phyloP scores from a whole-genome alignment of 495 filamentous ascomycete genomes.

The Hypomontagnella submonticulosa region DNA sequence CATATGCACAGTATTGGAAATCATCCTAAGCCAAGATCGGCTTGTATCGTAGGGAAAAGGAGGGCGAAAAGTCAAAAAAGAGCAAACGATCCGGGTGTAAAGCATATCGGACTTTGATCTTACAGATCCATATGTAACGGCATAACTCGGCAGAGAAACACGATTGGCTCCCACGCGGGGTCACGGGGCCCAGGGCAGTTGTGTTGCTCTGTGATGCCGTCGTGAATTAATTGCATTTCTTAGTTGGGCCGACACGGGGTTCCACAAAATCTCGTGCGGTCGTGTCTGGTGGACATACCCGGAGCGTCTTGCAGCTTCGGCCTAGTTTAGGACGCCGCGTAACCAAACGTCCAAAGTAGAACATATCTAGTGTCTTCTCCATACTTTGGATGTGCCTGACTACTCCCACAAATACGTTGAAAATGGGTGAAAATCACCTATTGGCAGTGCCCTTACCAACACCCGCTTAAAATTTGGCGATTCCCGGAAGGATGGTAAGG shows the following conservation, averaged over 20 bases:
- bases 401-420: constrained; percentile 3
- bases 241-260: constrained; percentile 40
- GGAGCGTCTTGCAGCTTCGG: constrained; percentile 29
- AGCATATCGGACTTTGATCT: constrained; percentile 40
- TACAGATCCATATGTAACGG: constrained; percentile 33
- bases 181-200: constrained; percentile 16
- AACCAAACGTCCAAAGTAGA: constrained; percentile 17
- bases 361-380: constrained; percentile 3
- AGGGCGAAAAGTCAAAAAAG: constrained; percentile 12
- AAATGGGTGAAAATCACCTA: not conserved
- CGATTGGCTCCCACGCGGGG: constrained; percentile 24
- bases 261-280: constrained; percentile 39
- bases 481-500: constrained; percentile 25
- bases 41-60: constrained; percentile 5
- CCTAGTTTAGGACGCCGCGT: constrained; percentile 34
- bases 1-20: not conserved
- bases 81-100: constrained; percentile 24
- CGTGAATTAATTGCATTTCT: constrained; percentile 39
- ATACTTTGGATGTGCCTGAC: constrained; percentile 11
- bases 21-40: constrained; percentile 3
- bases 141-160: constrained; percentile 12
- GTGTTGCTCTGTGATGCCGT: constrained; percentile 33
- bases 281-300: constrained; percentile 13
- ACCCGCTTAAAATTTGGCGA: not conserved
- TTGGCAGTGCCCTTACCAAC: constrained; percentile 1